A percentile compares a stretch with the other conserved stretches of the same genome.
These are phyloP conservation scores for Candida verbasci DNA, from an alignment of 805 yeast species.

Conservation along the genomic window DNA sequence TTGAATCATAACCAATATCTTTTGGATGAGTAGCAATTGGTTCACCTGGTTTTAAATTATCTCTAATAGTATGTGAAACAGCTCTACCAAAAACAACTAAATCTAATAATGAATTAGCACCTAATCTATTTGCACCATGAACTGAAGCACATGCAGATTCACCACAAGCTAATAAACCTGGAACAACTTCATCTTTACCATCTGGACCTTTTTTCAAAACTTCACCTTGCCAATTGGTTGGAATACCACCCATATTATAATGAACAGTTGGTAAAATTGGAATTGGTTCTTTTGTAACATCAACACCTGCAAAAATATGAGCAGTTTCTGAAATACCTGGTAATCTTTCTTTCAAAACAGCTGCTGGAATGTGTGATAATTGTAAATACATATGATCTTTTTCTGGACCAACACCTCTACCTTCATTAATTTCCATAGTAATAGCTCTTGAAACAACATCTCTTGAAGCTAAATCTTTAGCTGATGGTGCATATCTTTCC, in stretches of 20 bases:
- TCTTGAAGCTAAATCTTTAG: conserved; percentile 97
- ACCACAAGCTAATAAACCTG: conserved; percentile 96
- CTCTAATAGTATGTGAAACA: conserved; percentile 88
- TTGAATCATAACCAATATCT: conserved; percentile 84
- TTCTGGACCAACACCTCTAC: conserved; percentile 97
- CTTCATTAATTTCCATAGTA: conserved; percentile 97
- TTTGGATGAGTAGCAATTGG: conserved; percentile 81
- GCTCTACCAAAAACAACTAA: conserved; percentile 99
- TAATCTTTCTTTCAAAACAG: conserved; percentile 89
- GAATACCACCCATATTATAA: conserved; percentile 99
- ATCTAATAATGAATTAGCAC: conserved; percentile 96
- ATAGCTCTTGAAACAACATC: conserved; percentile 98
- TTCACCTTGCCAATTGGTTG: conserved; percentile 97
- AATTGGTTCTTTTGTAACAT: conserved; percentile 98
- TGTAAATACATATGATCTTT: conserved; percentile 96
- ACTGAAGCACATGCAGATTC: conserved; percentile 99
- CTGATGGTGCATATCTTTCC: conserved; percentile 99
- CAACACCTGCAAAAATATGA: conserved; percentile 97
- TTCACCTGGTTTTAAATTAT: conserved; percentile 78
- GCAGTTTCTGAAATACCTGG: conserved; percentile 99
- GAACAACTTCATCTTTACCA: conserved; percentile 88
- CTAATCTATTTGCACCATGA: conserved; percentile 98
- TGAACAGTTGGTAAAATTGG: conserved; percentile 98
- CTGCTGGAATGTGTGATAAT: conserved; percentile 89
- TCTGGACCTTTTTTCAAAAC: conserved; percentile 75